Conservation (phyloP, 805 yeast genomes). For the Wickerhamiella qilinensis region DNA sequence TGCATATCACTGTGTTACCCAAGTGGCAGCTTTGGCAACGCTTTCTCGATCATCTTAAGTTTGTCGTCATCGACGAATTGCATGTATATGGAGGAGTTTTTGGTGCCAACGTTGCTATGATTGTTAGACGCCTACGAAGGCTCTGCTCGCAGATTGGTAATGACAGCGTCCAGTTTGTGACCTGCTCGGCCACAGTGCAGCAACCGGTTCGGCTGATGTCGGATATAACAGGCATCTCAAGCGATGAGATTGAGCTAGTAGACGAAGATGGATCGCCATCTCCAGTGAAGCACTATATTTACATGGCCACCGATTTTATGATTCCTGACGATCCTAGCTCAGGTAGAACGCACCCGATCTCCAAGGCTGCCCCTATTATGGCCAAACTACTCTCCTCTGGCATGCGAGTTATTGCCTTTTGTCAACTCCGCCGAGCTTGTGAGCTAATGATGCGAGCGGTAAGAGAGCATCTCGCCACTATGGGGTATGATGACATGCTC, state of each 20-base stretch:
- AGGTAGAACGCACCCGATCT: conserved; percentile 54
- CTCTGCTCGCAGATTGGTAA: conserved; percentile 41
- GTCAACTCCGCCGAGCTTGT: conserved; percentile 72
- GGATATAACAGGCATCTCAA: conserved; percentile 47
- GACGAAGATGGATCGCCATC: conserved; percentile 78
- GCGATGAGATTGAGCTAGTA: conserved; percentile 37
- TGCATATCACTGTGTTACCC: conserved; percentile 75
- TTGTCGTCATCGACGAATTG: conserved; percentile 67
- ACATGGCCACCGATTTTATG: conserved; percentile 73
- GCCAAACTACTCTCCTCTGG: conserved; percentile 46
- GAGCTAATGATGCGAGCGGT: conserved; percentile 80
- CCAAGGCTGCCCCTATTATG: conserved; percentile 61
- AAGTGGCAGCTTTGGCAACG: conserved; percentile 56
- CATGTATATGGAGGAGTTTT: conserved; percentile 83
- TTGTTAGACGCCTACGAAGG: conserved; percentile 65
- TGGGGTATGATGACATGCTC: conserved; percentile 26
- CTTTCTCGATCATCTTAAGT: conserved; percentile 47
- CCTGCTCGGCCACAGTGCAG: conserved; percentile 87
- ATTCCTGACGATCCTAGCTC: conserved; percentile 38
- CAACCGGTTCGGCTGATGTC: conserved; percentile 61
- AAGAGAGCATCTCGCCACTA: conserved; percentile 31
- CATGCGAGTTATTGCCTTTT: conserved; percentile 75
- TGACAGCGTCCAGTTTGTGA: conserved; percentile 44
- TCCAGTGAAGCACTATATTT: conserved; percentile 56
- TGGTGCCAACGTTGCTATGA: conserved; percentile 81